phyloP scores from a whole-genome alignment of 2,329 filamentous ascomycete genomes.

The Plectosphaerella plurivora region DNA sequence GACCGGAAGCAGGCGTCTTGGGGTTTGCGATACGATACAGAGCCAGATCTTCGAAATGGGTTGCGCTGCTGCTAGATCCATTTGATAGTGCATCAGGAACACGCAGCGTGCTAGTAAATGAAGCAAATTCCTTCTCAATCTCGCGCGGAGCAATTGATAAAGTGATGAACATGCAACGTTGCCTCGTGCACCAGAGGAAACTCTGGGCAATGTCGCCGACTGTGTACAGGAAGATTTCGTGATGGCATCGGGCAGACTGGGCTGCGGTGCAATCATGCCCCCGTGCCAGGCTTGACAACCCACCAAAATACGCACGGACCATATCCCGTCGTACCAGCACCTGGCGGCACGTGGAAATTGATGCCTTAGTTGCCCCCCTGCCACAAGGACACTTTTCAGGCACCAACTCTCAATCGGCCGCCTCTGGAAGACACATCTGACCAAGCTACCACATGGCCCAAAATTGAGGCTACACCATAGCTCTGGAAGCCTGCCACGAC shows the following conservation, averaged over 20 bases:
- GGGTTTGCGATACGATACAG: background rate
- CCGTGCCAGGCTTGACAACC: too few species aligned
- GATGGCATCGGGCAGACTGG: too few species aligned
- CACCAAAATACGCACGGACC: too few species aligned
- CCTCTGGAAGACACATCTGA: slow-evolving; percentile 14
- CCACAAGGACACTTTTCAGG: slow-evolving; percentile 5
- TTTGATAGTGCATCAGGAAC: background rate
- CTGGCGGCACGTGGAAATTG: background rate
- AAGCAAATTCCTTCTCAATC: background rate
- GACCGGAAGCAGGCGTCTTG: background rate
- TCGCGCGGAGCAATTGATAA: background rate
- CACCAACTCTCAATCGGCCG: slow-evolving; percentile 9
- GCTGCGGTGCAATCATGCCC: too few species aligned
- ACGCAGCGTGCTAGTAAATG: background rate
- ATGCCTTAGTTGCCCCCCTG: background rate
- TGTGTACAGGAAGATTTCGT: too few species aligned
- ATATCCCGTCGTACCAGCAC: background rate
- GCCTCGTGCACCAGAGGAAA: too few species aligned
- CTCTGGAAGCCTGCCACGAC: slow-evolving; percentile 14
- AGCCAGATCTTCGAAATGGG: background rate
- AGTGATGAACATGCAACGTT: background rate
- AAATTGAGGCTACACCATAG: slow-evolving; percentile 11
- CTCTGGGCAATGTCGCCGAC: too few species aligned
- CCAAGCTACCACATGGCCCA: slow-evolving; percentile 13
- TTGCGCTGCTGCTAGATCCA: background rate